Evolutionary conservation across 352 stramenopile genomes (phyloP).

Genomic region (Peronospora belbahrii): DNA sequence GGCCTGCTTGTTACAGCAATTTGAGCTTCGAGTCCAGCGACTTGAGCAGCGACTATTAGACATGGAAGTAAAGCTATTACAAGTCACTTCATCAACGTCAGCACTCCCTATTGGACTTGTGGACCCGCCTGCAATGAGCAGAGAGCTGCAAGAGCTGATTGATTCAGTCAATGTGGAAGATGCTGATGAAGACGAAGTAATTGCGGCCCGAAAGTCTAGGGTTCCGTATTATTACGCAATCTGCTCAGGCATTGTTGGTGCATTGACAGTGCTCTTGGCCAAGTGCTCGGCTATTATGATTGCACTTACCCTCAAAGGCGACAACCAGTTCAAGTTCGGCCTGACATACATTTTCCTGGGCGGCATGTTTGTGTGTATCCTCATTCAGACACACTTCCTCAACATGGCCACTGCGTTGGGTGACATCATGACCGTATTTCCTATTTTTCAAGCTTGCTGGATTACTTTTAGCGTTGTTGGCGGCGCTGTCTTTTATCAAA

Average conservation of each 20-base stretch:
- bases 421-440: slow-evolving; percentile 87
- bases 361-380: slow-evolving; percentile 80
- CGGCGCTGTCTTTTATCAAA: slow-evolving; percentile 79
- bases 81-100: slow-evolving; percentile 22
- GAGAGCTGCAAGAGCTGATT: slow-evolving; percentile 26
- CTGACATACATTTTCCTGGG: slow-evolving; percentile 83
- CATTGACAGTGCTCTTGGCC: slow-evolving; percentile 75
- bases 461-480: slow-evolving; percentile 85
- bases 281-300: slow-evolving; percentile 87
- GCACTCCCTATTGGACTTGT: slow-evolving; percentile 10
- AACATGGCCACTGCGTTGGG: slow-evolving; percentile 78
- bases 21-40: slow-evolving; percentile 55
- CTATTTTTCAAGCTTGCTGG: slow-evolving; percentile 84
- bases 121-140: slow-evolving; percentile 22
- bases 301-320: slow-evolving; percentile 64
- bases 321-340: slow-evolving; percentile 83
- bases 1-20: slow-evolving; percentile 25
- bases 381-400: slow-evolving; percentile 84
- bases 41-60: slow-evolving; percentile 58
- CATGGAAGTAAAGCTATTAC: slow-evolving; percentile 57
- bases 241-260: slow-evolving; percentile 78
- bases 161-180: slow-evolving; percentile 21
- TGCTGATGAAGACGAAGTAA: slow-evolving; percentile 26
- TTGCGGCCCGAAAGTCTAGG: slow-evolving; percentile 28
- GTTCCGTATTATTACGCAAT: slow-evolving; percentile 85